These are phyloP conservation scores for Hamamelis virginiana DNA, from an alignment of 164 flowering plant genomes.

Conservation along the genomic window DNA sequence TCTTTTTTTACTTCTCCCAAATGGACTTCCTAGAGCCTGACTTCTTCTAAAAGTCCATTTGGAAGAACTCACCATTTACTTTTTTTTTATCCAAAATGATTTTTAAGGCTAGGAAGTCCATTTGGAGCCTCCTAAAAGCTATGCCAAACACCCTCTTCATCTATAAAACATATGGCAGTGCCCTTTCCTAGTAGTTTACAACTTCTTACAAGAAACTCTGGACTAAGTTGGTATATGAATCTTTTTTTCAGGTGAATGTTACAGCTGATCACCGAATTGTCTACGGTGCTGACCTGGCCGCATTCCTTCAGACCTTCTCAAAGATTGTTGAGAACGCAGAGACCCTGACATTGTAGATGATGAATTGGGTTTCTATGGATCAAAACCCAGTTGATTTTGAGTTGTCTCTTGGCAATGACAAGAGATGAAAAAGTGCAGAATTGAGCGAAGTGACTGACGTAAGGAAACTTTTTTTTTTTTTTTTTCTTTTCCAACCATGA, in stretches of 20 bases:
- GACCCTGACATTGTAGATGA: slow-evolving; percentile 67
- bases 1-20: too few relatives aligned
- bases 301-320: slow-evolving; percentile 84
- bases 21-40: too few relatives aligned
- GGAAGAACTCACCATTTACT: too few relatives aligned
- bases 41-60: too few relatives aligned
- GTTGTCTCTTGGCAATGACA: neutral
- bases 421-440: neutral
- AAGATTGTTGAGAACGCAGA: slow-evolving; percentile 88
- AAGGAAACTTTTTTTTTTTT: neutral
- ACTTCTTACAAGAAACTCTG: neutral
- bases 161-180: too few relatives aligned
- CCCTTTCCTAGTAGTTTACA: neutral
- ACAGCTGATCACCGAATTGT: slow-evolving; percentile 89
- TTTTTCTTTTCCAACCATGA: neutral
- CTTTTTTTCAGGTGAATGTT: slow-evolving; percentile 74
- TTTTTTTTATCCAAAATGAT: too few relatives aligned
- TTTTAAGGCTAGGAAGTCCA: too few relatives aligned
- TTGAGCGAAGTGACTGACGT: neutral
- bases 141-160: too few relatives aligned
- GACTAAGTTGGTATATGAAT: slow-evolving; percentile 9
- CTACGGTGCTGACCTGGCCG: slow-evolving; percentile 93
- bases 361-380: neutral
- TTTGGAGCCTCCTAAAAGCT: too few relatives aligned
- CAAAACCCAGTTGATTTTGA: neutral